Base-by-base conservation (phyloP, 139 green algal genomes). In the Micractinium sp. region DNA sequence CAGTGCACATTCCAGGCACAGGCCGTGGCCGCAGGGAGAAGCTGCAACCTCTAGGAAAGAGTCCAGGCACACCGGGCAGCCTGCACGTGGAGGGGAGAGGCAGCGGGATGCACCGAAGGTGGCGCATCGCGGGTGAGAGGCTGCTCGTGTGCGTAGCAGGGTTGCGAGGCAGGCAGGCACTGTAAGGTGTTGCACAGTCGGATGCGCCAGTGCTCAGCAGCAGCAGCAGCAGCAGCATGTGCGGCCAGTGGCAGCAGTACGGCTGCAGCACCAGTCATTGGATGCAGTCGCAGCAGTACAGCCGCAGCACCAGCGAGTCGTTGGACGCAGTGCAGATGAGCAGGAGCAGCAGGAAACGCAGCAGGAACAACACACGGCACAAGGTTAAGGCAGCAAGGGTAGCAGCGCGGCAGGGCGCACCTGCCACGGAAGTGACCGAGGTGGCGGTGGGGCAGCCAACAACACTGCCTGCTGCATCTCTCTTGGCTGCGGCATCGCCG, bases 1-100 rank as follows among this genome's bases (percentile, higher is more conserved):
- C 75, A 47, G 29, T 3, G 86, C 86, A n/a, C 86, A 89, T 15
- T 76, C 75, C 35, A 89, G 60, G 86, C 86, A 89, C 36, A 89
- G 76, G 38, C 36, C 69, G 60, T 89, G 86, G 36, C 76, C 14
- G 61, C 86, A 89, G 76, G 63, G 63, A 0, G 38, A 19, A 16
- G 77, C 38, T 3, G 38, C 41, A 18, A 88, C 71, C 22, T 81
- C 69, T 22, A 88, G 16, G 25, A 15, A 18, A 16, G 41, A 73
- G 41, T 82, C 83, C 38, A 88, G 39, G 69, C 83, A 88, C 14
- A 88, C 67, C 15, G 83, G 83, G 67, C 83, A 88, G 36, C 83
- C 83, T 87, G 82, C 36, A 63, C 23, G 0, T 2, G 9, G 27
- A 15, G 12, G 0, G 7, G 1, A 23, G 14, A 13, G n/a, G 71